Conservation (phyloP, 2,329 filamentous ascomycete species). For the Alternaria angustiovoidea region DNA sequence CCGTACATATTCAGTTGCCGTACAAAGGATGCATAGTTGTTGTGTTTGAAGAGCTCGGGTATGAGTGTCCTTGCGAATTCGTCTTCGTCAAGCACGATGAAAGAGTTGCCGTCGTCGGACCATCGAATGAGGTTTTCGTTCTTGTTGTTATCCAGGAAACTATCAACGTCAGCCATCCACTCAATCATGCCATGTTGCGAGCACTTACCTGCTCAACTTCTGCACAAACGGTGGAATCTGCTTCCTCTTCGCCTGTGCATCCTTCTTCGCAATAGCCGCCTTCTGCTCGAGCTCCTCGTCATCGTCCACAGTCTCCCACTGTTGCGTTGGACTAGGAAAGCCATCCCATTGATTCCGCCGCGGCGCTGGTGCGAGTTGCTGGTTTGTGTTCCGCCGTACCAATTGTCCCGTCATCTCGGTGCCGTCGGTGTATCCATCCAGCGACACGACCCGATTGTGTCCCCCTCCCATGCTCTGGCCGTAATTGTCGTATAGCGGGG, state of each 20-base stretch:
- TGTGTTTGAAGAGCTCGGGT: constrained; percentile 79
- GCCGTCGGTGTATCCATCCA: constrained; percentile 41
- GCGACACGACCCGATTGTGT: constrained; percentile 44
- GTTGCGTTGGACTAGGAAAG: constrained; percentile 54
- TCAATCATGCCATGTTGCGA: neutral
- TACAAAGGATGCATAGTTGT: constrained; percentile 81
- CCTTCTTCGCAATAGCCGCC: constrained; percentile 82
- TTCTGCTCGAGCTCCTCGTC: constrained; percentile 81
- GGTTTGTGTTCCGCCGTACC: constrained; percentile 56
- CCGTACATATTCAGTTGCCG: constrained; percentile 70
- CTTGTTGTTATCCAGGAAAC: constrained; percentile 90
- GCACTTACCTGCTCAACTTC: constrained; percentile 88
- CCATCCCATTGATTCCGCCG: constrained; percentile 53
- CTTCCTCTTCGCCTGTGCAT: constrained; percentile 88
- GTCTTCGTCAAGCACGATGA: constrained; percentile 95
- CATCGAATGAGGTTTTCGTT: constrained; percentile 96
- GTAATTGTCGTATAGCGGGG: constrained; percentile 47
- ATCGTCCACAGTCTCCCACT: constrained; percentile 65
- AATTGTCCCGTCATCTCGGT: constrained; percentile 52
- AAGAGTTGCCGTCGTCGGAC: constrained; percentile 96
- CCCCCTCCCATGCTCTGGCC: constrained; percentile 24
- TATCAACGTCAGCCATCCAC: constrained; percentile 52
- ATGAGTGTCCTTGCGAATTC: constrained; percentile 79
- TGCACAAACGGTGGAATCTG: constrained; percentile 98
- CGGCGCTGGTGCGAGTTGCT: constrained; percentile 54